Percentiles rank a stretch among this genome's conserved stretches.
phyloP scores from a whole-genome alignment of 2,329 filamentous ascomycete genomes.

The Cordyceps cicadae region DNA sequence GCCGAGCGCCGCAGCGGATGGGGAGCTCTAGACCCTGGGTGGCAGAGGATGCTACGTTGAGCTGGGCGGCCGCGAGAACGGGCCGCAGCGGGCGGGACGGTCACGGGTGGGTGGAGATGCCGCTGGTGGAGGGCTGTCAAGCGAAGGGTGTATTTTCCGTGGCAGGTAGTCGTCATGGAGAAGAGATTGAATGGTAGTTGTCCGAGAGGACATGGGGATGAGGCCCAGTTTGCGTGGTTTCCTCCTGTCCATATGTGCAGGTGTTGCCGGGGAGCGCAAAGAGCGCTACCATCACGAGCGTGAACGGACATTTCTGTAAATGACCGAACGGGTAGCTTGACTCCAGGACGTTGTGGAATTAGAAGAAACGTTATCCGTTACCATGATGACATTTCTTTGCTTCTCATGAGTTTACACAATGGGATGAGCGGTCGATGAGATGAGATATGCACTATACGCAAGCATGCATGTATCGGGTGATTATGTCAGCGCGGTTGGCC shows the following conservation, averaged over 20 bases:
- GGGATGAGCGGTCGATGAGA: neutral
- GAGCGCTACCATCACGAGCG: neutral
- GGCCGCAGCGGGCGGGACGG: slow-evolving; percentile 19
- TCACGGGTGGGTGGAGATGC: slow-evolving; percentile 12
- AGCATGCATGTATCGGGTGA: neutral
- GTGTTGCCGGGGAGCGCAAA: neutral
- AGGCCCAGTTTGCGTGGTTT: neutral
- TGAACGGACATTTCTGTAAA: too few species aligned
- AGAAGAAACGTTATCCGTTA: too few species aligned
- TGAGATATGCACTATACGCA: neutral
- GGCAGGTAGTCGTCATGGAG: neutral
- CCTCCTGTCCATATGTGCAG: neutral
- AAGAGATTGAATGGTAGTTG: neutral
- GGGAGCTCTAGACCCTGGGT: neutral
- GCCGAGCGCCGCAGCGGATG: neutral
- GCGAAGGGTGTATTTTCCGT: neutral
- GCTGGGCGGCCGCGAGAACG: slow-evolving; percentile 18
- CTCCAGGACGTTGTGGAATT: too few species aligned
- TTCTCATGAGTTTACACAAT: too few species aligned
- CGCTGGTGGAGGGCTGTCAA: neutral
- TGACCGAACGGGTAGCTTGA: too few species aligned
- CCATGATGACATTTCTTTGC: too few species aligned
- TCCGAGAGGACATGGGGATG: neutral
- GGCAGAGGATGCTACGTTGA: neutral
- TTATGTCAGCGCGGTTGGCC: slow-evolving; percentile 4